Evolutionary conservation across 352 stramenopile genomes (phyloP).

Genomic region (Pythium periplocum): DNA sequence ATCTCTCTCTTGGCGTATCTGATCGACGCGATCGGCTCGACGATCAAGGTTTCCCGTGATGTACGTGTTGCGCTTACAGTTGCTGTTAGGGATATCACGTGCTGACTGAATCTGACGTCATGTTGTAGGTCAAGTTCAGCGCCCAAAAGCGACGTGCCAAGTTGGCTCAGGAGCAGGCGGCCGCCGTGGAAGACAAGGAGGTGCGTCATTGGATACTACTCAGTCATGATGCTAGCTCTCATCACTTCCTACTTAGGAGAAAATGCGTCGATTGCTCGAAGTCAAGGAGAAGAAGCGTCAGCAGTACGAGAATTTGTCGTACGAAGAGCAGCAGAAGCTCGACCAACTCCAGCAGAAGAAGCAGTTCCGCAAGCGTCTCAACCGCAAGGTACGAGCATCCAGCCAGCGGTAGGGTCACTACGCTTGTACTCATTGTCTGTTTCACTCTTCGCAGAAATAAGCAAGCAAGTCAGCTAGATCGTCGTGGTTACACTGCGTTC

Average conservation of each 20-base stretch:
- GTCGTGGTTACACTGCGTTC: no score
- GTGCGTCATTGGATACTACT: constrained; percentile 15
- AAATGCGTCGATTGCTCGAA: constrained; percentile 38
- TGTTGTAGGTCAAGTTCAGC: constrained; percentile 53
- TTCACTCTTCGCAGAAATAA: no score
- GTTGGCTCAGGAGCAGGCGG: constrained; percentile 44
- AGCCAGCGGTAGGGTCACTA: no score
- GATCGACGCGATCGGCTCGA: constrained; percentile 59
- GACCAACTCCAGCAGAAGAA: constrained; percentile 71
- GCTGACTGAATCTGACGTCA: background rate
- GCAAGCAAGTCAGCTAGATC: no score
- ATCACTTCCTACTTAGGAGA: constrained; percentile 24
- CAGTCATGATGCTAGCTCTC: background rate
- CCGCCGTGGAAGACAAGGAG: constrained; percentile 21
- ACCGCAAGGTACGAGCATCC: constrained; percentile 39
- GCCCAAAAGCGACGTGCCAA: constrained; percentile 73
- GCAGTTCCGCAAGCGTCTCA: constrained; percentile 58
- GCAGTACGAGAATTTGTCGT: constrained; percentile 71
- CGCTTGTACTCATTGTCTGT: no score
- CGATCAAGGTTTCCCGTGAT: constrained; percentile 73
- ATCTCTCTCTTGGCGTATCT: constrained; percentile 43
- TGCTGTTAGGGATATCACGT: background rate
- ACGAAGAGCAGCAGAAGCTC: constrained; percentile 76
- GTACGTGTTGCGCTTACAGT: constrained; percentile 20
- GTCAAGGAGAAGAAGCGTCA: constrained; percentile 75